A percentile compares a stretch with the other conserved stretches of the same genome.
Conservation (phyloP, 2,329 filamentous ascomycete genomes). For the Fusarium burgessii region DNA sequence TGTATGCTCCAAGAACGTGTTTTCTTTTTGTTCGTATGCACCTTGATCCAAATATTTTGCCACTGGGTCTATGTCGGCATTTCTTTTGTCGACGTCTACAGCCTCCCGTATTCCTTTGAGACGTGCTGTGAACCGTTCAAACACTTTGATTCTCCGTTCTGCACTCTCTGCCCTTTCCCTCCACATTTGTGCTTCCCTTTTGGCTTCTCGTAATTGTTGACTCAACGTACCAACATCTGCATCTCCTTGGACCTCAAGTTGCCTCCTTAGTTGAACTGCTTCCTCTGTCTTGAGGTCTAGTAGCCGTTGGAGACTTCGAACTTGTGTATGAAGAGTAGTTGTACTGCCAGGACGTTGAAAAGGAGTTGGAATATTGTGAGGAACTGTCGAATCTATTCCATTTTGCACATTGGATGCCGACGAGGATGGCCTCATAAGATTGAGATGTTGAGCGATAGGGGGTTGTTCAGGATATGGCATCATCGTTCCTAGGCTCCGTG, state of each 20-base stretch:
- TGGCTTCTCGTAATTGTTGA: constrained; percentile 59
- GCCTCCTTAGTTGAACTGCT: constrained; percentile 56
- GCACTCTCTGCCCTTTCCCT: constrained; percentile 66
- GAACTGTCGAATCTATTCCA: not conserved
- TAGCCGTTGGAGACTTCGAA: constrained; percentile 62
- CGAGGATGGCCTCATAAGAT: constrained; percentile 51
- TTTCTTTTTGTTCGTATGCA: not conserved
- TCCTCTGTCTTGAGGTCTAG: constrained; percentile 62
- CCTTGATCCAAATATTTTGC: not conserved
- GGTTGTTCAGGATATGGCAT: constrained; percentile 53
- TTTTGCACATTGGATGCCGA: constrained; percentile 41
- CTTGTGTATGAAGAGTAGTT: constrained; percentile 60
- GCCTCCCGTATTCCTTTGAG: constrained; percentile 50
- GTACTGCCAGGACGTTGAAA: constrained; percentile 46
- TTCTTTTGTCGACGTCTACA: not conserved
- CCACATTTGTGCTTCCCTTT: constrained; percentile 59
- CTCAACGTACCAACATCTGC: constrained; percentile 60
- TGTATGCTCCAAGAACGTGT: not conserved
- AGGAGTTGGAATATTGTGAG: constrained; percentile 11
- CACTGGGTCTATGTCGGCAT: not conserved
- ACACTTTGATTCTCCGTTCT: constrained; percentile 63
- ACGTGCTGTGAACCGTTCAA: constrained; percentile 57
- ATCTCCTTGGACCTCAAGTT: constrained; percentile 59
- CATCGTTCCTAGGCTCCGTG: constrained; percentile 55
- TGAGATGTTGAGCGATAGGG: constrained; percentile 55